Evolutionary conservation across 2,329 filamentous ascomycete species (phyloP).

Genomic region (Fusarium foetens): DNA sequence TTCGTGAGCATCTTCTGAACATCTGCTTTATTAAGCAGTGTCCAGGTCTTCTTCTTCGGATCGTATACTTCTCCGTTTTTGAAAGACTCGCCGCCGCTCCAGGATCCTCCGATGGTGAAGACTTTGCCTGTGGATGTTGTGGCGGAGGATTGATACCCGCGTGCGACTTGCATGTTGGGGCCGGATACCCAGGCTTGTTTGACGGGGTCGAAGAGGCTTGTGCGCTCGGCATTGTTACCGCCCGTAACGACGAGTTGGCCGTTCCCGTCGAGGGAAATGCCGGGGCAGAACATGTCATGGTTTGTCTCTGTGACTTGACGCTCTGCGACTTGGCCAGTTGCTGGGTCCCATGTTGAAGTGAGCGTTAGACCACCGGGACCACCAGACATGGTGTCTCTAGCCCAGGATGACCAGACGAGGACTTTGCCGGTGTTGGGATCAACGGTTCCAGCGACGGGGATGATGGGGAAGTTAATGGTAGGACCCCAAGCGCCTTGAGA

Average conservation of each 20-base stretch:
- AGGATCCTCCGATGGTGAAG: constrained; percentile 30
- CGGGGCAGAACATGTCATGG: constrained; percentile 69
- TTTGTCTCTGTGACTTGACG: constrained; percentile 52
- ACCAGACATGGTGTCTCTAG: constrained; percentile 14
- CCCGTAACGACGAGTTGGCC: constrained; percentile 65
- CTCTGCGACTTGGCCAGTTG: constrained; percentile 14
- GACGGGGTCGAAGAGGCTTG: constrained; percentile 57
- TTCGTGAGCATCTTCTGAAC: constrained; percentile 63
- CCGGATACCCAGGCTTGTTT: constrained; percentile 16
- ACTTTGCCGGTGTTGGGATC: constrained; percentile 11
- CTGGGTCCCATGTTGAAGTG: constrained; percentile 25
- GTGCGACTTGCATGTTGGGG: constrained; percentile 14
- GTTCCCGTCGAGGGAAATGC: constrained; percentile 59
- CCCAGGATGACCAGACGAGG: constrained; percentile 28
- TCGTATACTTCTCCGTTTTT: constrained; percentile 33
- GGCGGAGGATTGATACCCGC: constrained; percentile 28
- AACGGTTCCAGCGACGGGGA: constrained; percentile 29
- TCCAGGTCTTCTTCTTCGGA: constrained; percentile 19
- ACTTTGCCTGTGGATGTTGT: constrained; percentile 26
- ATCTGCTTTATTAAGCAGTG: constrained; percentile 46
- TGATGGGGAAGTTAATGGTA: constrained; percentile 28
- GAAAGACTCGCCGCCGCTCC: constrained; percentile 13
- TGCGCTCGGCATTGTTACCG: constrained; percentile 60
- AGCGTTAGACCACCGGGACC: constrained; percentile 11
- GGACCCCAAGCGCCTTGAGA: constrained; percentile 21